These are phyloP conservation scores for Pichia sp. DNA, from an alignment of 1,139 yeast genomes.

Conservation along the genomic window DNA sequence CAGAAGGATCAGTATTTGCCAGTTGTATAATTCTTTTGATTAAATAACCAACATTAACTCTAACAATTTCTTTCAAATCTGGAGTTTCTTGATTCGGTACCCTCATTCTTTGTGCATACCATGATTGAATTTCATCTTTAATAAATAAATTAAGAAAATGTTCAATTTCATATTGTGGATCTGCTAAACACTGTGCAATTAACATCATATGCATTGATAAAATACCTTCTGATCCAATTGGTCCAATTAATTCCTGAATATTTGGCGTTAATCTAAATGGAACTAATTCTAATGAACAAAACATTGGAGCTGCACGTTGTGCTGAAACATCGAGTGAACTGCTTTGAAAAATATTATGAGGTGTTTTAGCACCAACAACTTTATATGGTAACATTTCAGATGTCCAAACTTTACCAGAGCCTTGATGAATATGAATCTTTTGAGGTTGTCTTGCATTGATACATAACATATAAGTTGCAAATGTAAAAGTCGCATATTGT, in stretches of 20 bases:
- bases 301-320: conserved; percentile 74
- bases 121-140: conserved; percentile 87
- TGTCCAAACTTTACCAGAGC: conserved; percentile 88
- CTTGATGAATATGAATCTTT: conserved; percentile 76
- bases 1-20: conserved; percentile 64
- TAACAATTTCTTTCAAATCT: conserved; percentile 80
- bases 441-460: conserved; percentile 92
- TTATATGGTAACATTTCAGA: conserved; percentile 93
- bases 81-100: conserved; percentile 60
- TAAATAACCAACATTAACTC: conserved; percentile 80
- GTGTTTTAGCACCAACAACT: conserved; percentile 48
- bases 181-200: conserved; percentile 82
- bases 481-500: conserved; percentile 92
- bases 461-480: conserved; percentile 92
- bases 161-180: conserved; percentile 84
- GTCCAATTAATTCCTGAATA: conserved; percentile 89
- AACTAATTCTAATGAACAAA: conserved; percentile 90
- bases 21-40: conserved; percentile 62
- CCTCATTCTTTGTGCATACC: conserved; percentile 85
- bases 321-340: conserved; percentile 53
- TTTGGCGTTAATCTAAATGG: conserved; percentile 97
- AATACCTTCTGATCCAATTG: conserved; percentile 85
- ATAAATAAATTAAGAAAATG: conserved; percentile 88
- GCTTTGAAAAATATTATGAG: conserved; percentile 42
- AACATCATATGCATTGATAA: conserved; percentile 79